Percentiles rank a stretch among this genome's conserved stretches.
These are phyloP conservation scores for Spencermartinsiella europaea DNA, from an alignment of 805 yeast species.

Conservation along the genomic window DNA sequence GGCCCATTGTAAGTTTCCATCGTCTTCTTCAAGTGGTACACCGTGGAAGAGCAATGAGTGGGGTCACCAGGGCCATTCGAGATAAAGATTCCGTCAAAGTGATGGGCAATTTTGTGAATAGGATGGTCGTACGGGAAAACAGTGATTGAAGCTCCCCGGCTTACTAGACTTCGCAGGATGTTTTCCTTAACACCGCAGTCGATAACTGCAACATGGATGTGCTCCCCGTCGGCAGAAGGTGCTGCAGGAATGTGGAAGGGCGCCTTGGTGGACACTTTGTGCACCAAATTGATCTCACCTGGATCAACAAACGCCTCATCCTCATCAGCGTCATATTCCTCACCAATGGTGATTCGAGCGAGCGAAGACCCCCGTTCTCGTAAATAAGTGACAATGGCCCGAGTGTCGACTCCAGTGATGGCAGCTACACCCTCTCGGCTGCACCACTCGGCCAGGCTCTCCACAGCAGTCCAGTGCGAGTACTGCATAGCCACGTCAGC, in stretches of 20 bases:
- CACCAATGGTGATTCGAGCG: slow-evolving; percentile 85
- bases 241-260: slow-evolving; percentile 84
- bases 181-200: slow-evolving; percentile 99
- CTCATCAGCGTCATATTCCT: slow-evolving; percentile 86
- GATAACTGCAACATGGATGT: slow-evolving; percentile 80
- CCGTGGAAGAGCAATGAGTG: slow-evolving; percentile 78
- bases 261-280: slow-evolving; percentile 89
- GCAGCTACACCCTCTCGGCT: slow-evolving; percentile 94
- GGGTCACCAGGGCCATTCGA: slow-evolving; percentile 99
- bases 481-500: slow-evolving; percentile 92
- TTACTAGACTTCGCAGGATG: slow-evolving; percentile 86
- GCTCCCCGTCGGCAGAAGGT: slow-evolving; percentile 35
- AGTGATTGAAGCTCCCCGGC: slow-evolving; percentile 93
- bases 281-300: slow-evolving; percentile 81
- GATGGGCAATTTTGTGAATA: slow-evolving; percentile 80
- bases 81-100: slow-evolving; percentile 91
- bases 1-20: slow-evolving; percentile 71
- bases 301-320: slow-evolving; percentile 91
- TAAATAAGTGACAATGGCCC: slow-evolving; percentile 85
- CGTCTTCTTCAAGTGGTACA: slow-evolving; percentile 63
- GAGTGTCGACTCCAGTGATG: slow-evolving; percentile 94
- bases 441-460: slow-evolving; percentile 93
- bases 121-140: slow-evolving; percentile 97
- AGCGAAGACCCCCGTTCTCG: slow-evolving; percentile 95
- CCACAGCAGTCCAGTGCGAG: slow-evolving; percentile 99